Base-by-base conservation (phyloP, 2,329 filamentous ascomycete species). In the Macrophomina tecta region DNA sequence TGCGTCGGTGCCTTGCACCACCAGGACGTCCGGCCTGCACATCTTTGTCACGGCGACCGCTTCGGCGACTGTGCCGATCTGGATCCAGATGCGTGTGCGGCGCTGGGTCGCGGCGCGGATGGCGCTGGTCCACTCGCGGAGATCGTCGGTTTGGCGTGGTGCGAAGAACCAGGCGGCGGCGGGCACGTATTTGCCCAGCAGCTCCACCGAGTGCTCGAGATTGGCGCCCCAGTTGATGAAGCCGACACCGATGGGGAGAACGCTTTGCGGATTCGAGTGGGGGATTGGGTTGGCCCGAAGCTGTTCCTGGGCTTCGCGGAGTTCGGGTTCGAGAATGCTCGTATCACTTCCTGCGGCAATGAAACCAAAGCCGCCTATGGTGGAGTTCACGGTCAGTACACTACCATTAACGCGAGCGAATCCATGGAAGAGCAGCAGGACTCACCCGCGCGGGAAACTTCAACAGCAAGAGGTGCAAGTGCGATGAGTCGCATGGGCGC, bases 401-500 rank as follows among this genome's bases (percentile, higher is more conserved):
- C 12, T 4, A 32, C 32, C 55, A 38, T 32, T 23, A 45, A 16
- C n/a, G 11, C 16, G 49, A 9, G 49, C 7, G 28, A 14, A 28
- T 40, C 2, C 16, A 2, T 11, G 16, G 38, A 23, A 30, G 3
- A 14, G 12, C 11, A 34, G 42, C 18, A 16, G 48, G 30, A 51
- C 67, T 30, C 73, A 79, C 84, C 83, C 38, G 86, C 84, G 70
- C 78, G 78, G 2, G 86, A 88, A 14, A 91, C 84, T 51, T 87
- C 84, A 38, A 88, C 79, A 2, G 89, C 87, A 3, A 92, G 82
- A 0, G 73, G 82, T 68, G 75, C 84, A 73, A 76, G 83, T 71
- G 83, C 80, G 64, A 92, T 86, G 42, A 88, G 82, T 53, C 89
- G 85, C 90, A 93, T 92, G 0, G 91, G 91, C 1, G 89, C 90